A percentile compares a stretch with the other conserved stretches of the same genome.
Evolutionary conservation across 495 filamentous ascomycete genomes (phyloP).

Genomic region (Peziza echinospora): DNA sequence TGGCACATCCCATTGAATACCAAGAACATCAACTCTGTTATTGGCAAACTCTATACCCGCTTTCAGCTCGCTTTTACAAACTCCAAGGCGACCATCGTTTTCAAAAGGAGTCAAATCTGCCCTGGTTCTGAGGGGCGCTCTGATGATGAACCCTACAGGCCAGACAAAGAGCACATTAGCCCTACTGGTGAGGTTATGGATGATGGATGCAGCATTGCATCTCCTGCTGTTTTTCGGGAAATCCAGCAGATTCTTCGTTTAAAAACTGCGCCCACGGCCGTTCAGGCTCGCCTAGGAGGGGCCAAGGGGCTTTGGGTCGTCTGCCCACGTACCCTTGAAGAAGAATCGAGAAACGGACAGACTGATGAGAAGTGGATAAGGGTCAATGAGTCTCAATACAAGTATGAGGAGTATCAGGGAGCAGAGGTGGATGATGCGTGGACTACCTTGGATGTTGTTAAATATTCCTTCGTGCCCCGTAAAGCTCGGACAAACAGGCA

Average conservation of each 20-base stretch:
- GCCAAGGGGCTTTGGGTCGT: conserved; percentile 86
- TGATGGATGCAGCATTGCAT: conserved; percentile 59
- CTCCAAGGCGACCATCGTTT: background rate
- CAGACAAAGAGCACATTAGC: too few species aligned
- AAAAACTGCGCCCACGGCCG: conserved; percentile 40
- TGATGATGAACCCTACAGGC: too few species aligned
- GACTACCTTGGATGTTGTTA: conserved; percentile 37
- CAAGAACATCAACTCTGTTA: conserved; percentile 4
- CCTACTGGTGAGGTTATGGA: conserved; percentile 49
- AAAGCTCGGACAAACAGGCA: conserved; percentile 53
- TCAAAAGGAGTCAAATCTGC: background rate
- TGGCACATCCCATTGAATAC: conserved; percentile 17
- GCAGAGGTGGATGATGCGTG: conserved; percentile 21
- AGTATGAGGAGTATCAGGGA: conserved; percentile 46
- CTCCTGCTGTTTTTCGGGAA: conserved; percentile 34
- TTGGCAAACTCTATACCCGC: conserved; percentile 18
- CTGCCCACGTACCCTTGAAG: conserved; percentile 16
- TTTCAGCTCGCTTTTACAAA: conserved; percentile 10
- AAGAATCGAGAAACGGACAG: conserved; percentile 9
- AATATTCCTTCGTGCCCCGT: conserved; percentile 47
- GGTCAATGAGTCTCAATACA: conserved; percentile 56
- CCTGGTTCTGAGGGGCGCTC: too few species aligned
- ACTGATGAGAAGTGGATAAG: conserved; percentile 41
- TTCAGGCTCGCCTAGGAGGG: conserved; percentile 63
- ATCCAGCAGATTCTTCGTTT: conserved; percentile 40